Base-by-base conservation (phyloP, 1,284 basidiomycete species). In the Marasmius tenuissimus region DNA sequence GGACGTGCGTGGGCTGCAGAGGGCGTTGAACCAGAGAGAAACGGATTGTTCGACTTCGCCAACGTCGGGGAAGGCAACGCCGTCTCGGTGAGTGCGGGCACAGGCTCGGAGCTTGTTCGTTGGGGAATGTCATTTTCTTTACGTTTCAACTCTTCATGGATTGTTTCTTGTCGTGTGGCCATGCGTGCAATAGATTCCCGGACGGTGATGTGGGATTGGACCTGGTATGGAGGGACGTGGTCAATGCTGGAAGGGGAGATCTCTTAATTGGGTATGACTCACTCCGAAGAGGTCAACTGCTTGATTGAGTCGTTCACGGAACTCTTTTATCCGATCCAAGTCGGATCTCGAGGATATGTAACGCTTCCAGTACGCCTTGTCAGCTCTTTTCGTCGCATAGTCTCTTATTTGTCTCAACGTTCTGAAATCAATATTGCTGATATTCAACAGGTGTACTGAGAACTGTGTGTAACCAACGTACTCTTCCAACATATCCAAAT, bases 131-230 rank as follows among this genome's bases (percentile, higher is more conserved):
- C 27, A 27, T 4, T 27, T 27, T 27, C 27, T 9, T 22, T 16
- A 6, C 27, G 20, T 27, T 33, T 57, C 37, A 60, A 34, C 14
- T 45, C 39, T 18, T 60, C 50, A 53, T 60, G 51, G 10, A 60
- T 10, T 10, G 50, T 45, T 20, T 60, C 20, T 47, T 60, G 58
- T 33, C 39, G 49, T 1, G 20, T 40, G 14, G 50, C 48, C 38
- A 60, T 51, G 35, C 27, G 37, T 20, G 39, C 35, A 3, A 60
- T 27, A 2, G 34, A n/a, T n/a, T 39, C 49, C 9, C 58, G 50
- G 22, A 60, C 37, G 20, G 51, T 53, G 10, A 60, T 60, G 27
- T 53, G 37, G 3, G 58, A 60, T 54, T 60, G 58, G 10, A 60
- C 18, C 58, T 60, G 27, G 9, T 22, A 3, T 12, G 4, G 7